Evolutionary conservation across 176 grass and related monocot genomes (phyloP).

Genomic region (Oryza meyeriana): DNA sequence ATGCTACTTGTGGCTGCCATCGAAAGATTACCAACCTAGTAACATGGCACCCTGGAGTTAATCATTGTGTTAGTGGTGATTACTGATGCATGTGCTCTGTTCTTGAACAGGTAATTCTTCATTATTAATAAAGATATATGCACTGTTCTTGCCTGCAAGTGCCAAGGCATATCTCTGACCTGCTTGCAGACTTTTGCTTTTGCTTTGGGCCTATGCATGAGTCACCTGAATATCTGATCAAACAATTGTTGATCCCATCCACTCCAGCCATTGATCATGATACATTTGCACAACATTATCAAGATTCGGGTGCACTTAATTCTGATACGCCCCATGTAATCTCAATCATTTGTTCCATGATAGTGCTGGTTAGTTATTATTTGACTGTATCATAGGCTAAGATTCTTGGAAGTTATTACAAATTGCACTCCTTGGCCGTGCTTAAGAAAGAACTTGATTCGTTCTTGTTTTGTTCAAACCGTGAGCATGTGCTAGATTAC

Average conservation of each 20-base stretch:
- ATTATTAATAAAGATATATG: no score
- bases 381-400: not conserved
- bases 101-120: no score
- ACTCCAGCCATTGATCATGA: not conserved
- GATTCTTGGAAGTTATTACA: not conserved
- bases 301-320: not conserved
- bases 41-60: not conserved
- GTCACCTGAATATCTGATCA: slow-evolving; percentile 5
- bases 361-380: not conserved
- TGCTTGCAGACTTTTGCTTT: not conserved
- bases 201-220: not conserved
- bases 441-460: not conserved
- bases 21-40: not conserved
- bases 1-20: not conserved
- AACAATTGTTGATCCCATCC: slow-evolving; percentile 8
- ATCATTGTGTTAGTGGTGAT: not conserved
- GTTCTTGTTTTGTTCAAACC: not conserved
- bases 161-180: slow-evolving; percentile 23
- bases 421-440: not conserved
- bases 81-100: not conserved
- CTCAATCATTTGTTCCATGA: not conserved
- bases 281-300: not conserved
- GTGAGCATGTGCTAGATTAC: not conserved
- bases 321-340: not conserved
- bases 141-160: slow-evolving; percentile 18